These are phyloP conservation scores for Metschnikowia noctiluminum DNA, from an alignment of 805 yeast genomes.

Conservation along the genomic window DNA sequence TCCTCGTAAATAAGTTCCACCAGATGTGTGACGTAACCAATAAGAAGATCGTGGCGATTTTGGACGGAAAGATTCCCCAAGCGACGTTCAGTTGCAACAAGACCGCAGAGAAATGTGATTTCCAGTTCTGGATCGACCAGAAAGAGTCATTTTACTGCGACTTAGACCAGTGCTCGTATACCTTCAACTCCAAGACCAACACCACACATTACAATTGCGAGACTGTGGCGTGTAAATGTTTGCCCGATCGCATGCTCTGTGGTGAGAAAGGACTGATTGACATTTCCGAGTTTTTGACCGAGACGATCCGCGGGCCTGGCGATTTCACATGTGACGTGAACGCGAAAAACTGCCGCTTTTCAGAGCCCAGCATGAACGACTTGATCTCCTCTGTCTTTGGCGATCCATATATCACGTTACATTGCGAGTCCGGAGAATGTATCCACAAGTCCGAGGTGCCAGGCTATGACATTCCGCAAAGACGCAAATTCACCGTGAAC, in stretches of 20 bases:
- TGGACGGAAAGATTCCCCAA: slow-evolving; percentile 81
- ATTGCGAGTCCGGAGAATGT: slow-evolving; percentile 87
- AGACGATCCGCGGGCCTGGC: slow-evolving; percentile 91
- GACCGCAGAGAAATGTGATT: slow-evolving; percentile 64
- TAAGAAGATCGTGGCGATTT: slow-evolving; percentile 73
- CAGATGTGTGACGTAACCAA: slow-evolving; percentile 96
- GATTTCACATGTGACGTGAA: slow-evolving; percentile 76
- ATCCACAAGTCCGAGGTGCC: slow-evolving; percentile 90
- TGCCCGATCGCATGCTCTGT: slow-evolving; percentile 90
- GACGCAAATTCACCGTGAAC: slow-evolving; percentile 40
- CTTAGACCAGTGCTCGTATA: slow-evolving; percentile 65
- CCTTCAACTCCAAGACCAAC: slow-evolving; percentile 59
- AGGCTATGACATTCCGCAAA: slow-evolving; percentile 72
- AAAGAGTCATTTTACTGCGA: slow-evolving; percentile 89
- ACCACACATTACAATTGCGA: slow-evolving; percentile 76
- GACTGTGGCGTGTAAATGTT: slow-evolving; percentile 77
- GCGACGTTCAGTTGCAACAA: slow-evolving; percentile 87
- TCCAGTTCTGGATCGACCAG: slow-evolving; percentile 95
- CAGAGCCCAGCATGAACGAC: slow-evolving; percentile 96
- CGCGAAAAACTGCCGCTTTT: slow-evolving; percentile 64
- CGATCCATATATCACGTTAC: slow-evolving; percentile 81
- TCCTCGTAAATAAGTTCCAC: slow-evolving; percentile 72
- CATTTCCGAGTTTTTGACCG: slow-evolving; percentile 85
- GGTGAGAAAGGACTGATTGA: slow-evolving; percentile 94
- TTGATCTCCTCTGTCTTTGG: slow-evolving; percentile 89